phyloP scores from a whole-genome alignment of 108 stramenopile species.

The Cyclotella cryptica region DNA sequence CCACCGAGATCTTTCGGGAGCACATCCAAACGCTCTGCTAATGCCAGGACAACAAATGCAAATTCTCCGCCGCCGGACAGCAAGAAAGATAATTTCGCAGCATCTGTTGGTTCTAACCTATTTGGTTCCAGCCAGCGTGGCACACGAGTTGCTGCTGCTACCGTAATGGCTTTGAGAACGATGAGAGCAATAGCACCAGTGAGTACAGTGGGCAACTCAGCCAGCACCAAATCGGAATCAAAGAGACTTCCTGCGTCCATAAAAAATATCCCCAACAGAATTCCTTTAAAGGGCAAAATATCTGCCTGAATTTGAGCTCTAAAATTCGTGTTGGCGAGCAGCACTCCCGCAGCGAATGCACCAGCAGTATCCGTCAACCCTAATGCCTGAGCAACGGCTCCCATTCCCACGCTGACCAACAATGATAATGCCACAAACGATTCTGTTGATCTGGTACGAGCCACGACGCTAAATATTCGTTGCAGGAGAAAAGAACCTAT shows the following conservation, averaged over 20 bases:
- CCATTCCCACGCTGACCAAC: conserved; percentile 76
- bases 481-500: conserved; percentile 59
- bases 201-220: conserved; percentile 63
- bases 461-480: conserved; percentile 60
- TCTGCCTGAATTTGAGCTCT: conserved; percentile 85
- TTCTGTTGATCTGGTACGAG: conserved; percentile 66
- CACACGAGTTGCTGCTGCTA: conserved; percentile 57
- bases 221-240: conserved; percentile 61
- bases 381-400: conserved; percentile 60
- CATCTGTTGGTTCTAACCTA: conserved; percentile 57
- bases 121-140: conserved; percentile 68
- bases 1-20: conserved; percentile 60
- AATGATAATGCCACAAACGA: conserved; percentile 78
- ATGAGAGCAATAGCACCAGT: conserved; percentile 61
- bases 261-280: conserved; percentile 81
- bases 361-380: conserved; percentile 80
- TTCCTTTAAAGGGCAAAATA: conserved; percentile 78
- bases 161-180: conserved; percentile 53
- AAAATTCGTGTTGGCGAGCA: conserved; percentile 77
- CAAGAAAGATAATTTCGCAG: conserved; percentile 59
- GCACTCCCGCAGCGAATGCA: conserved; percentile 85
- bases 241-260: conserved; percentile 75
- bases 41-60: conserved; percentile 74
- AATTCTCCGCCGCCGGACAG: conserved; percentile 80
- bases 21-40: conserved; percentile 68